These are phyloP conservation scores for Lycium barbarum DNA, from an alignment of 257 asterid species.

Conservation along the genomic window DNA sequence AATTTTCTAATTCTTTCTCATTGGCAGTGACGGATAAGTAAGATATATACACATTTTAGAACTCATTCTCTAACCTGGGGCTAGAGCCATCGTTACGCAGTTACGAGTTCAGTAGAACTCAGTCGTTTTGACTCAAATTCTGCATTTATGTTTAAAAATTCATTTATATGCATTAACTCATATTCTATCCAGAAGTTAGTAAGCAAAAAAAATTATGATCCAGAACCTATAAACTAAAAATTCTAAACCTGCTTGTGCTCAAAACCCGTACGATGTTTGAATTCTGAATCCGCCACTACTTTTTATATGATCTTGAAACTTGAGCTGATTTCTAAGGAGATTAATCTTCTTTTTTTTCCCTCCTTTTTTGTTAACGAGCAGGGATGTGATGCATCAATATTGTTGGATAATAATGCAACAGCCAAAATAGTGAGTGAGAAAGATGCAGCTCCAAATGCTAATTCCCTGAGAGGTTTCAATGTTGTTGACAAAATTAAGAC, in stretches of 20 bases:
- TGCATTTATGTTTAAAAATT: too few relatives aligned
- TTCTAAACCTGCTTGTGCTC: too few relatives aligned
- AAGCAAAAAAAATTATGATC: too few relatives aligned
- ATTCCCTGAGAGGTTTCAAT: constrained; percentile 59
- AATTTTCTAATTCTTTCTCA: background rate
- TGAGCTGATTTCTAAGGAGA: background rate
- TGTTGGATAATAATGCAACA: constrained; percentile 56
- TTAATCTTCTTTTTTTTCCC: background rate
- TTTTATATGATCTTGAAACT: background rate
- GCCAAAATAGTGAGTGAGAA: constrained; percentile 57
- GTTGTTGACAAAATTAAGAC: constrained; percentile 66
- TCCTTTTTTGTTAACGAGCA: constrained; percentile 10
- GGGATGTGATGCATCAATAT: constrained; percentile 75
- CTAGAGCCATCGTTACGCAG: too few relatives aligned
- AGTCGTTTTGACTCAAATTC: too few relatives aligned
- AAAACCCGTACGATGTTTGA: background rate
- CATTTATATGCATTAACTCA: too few relatives aligned
- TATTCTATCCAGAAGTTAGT: too few relatives aligned
- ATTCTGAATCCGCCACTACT: background rate
- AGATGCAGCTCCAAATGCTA: constrained; percentile 57
- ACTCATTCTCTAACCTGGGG: too few relatives aligned
- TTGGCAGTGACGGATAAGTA: too few relatives aligned
- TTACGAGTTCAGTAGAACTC: too few relatives aligned
- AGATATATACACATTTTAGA: too few relatives aligned
- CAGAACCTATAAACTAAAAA: too few relatives aligned